A percentile compares a stretch with the other conserved stretches of the same genome.
phyloP scores from a whole-genome alignment of 2,329 filamentous ascomycete species.

The Beauveria sp. region DNA sequence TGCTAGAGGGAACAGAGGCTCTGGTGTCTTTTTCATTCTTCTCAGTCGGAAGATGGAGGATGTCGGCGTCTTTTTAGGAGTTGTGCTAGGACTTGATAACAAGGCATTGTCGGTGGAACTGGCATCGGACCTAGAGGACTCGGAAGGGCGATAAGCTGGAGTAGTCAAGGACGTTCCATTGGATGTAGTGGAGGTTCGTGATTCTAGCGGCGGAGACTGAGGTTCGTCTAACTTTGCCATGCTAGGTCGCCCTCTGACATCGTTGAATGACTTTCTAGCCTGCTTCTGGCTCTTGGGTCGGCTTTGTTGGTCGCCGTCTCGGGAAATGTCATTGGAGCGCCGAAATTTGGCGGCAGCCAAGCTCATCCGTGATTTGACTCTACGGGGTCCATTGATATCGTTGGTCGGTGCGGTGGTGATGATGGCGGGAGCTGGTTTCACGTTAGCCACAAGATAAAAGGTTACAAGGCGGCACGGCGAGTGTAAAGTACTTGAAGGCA shows the following conservation, averaged over 20 bases:
- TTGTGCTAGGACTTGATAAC: constrained; percentile 51
- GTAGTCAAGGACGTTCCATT: constrained; percentile 40
- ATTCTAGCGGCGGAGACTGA: constrained; percentile 23
- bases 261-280: constrained; percentile 38
- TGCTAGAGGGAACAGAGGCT: constrained; percentile 74
- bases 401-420: constrained; percentile 87
- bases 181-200: constrained; percentile 20
- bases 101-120: constrained; percentile 64
- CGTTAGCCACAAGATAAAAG: constrained; percentile 18
- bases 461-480: constrained; percentile 12
- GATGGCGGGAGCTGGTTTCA: constrained; percentile 56
- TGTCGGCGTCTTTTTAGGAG: constrained; percentile 52
- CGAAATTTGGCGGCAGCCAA: constrained; percentile 45
- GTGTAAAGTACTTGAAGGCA: constrained; percentile 44
- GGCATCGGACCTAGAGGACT: constrained; percentile 84
- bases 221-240: constrained; percentile 50
- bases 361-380: constrained; percentile 48
- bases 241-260: constrained; percentile 24
- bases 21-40: constrained; percentile 65
- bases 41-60: constrained; percentile 78
- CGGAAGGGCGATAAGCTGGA: constrained; percentile 42
- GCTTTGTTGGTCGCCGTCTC: constrained; percentile 15
- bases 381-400: constrained; percentile 45
- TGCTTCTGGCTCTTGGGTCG: constrained; percentile 11
- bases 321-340: constrained; percentile 41